Evolutionary conservation across 2,329 filamentous ascomycete genomes (phyloP), one percentile per base, ranked within the genome.

Genomic region (Fusarium zealandicum): DNA sequence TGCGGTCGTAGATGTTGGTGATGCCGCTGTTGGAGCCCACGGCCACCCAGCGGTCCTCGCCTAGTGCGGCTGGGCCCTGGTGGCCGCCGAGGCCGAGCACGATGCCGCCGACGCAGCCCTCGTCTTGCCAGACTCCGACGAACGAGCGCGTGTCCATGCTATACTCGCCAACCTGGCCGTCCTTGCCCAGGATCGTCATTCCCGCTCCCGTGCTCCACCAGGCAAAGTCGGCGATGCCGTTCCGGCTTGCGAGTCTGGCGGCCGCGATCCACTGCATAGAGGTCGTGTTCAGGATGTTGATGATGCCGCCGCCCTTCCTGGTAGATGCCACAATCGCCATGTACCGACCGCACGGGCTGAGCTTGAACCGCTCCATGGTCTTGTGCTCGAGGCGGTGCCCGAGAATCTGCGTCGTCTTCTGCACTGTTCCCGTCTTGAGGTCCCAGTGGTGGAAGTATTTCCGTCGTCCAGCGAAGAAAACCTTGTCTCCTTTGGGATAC

Each of bases 381-480:
- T 87, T 89, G 73, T 97, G 93, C 73, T 96, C 91, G 49, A 90
- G 82, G 62, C 87, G 80, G 64, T 92, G 88, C 59, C 92, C 85
- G 69, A 89, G 84, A 54, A 95, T 78, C 70, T 89, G 81, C 64
- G 85, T 86, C 37, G 96, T 84, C 75, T 96, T 96, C 68, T 93
- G 89, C 41, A 99, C 86, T 11, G 81, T 79, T 36, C 95, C 95
- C 0, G 89, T 88, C 36, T 88, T 80, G 18, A 99, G 82, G 68
- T 98, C 88, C 95, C 95, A 99, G 63, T 89, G 87, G 75, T 98
- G 95, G 75, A 98, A 97, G 78, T 92, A 98, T 59, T 87, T 87
- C 42, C 95, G 86, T 30, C 93, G 88, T 31, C 93, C 93, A 14
- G 92, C 90, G 54, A 97, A 90, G 73, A 96, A 90, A 63, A 99